Evolutionary conservation across 2,329 filamentous ascomycete species (phyloP).

Genomic region (Sporothrix pseudoabietina): DNA sequence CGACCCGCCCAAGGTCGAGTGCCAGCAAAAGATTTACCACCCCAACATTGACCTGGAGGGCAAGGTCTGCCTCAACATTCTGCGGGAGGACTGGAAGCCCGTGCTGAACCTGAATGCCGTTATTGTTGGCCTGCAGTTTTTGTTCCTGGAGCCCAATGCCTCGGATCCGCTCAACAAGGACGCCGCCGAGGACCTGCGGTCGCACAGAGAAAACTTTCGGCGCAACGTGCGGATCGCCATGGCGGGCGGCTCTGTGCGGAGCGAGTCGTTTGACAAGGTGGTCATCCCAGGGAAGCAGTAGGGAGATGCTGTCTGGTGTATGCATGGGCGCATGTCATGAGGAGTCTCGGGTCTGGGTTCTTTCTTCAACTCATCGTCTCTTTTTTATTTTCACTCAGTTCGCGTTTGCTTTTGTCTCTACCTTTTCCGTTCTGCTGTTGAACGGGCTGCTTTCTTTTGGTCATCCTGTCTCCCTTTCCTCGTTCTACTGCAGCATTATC

Average conservation of each 20-base stretch:
- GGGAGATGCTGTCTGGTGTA: background rate
- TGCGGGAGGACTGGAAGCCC: slow-evolving; percentile 98
- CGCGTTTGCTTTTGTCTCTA: background rate
- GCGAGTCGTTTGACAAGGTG: slow-evolving; percentile 75
- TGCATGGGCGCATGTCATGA: slow-evolving; percentile 18
- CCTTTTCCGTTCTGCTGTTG: background rate
- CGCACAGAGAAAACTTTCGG: slow-evolving; percentile 86
- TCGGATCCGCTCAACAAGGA: slow-evolving; percentile 98
- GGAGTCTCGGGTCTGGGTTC: slow-evolving; percentile 28
- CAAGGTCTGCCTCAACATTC: slow-evolving; percentile 96
- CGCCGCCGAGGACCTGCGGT: slow-evolving; percentile 86
- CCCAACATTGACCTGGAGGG: slow-evolving; percentile 98
- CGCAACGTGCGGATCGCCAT: slow-evolving; percentile 85
- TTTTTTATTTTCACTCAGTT: background rate
- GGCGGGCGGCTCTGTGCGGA: slow-evolving; percentile 75
- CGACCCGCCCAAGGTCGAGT: slow-evolving; percentile 95
- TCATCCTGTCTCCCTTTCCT: background rate
- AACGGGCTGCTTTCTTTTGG: background rate
- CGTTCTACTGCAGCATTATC: background rate
- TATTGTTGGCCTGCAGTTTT: slow-evolving; percentile 94
- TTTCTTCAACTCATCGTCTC: background rate
- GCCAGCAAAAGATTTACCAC: slow-evolving; percentile 97
- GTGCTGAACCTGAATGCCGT: slow-evolving; percentile 96
- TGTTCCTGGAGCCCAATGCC: slow-evolving; percentile 97
- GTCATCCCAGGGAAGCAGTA: slow-evolving; percentile 42